Conservation (phyloP, 345 rosid genomes). For the Moricandia moricandioides region DNA sequence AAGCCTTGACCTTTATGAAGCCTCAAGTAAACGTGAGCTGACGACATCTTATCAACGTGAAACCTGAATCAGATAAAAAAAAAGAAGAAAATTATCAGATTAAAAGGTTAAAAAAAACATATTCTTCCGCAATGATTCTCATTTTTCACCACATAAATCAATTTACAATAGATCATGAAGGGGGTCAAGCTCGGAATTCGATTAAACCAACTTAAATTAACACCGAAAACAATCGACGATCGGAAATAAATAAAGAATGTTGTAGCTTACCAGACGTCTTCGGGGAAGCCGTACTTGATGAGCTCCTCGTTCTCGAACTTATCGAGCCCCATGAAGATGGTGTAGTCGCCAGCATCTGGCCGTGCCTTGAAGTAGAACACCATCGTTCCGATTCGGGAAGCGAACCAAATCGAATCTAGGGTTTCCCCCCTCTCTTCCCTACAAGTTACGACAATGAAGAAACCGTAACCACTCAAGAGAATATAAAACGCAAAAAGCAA, state of each 20-base stretch:
- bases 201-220: background rate
- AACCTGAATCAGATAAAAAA: conserved; percentile 55
- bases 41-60: conserved; percentile 98
- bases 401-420: conserved; percentile 36
- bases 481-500: background rate
- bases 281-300: conserved; percentile 94
- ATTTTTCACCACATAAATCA: background rate
- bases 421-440: conserved; percentile 31
- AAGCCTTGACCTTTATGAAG: conserved; percentile 81
- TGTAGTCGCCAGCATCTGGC: conserved; percentile 94
- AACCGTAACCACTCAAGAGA: conserved; percentile 30
- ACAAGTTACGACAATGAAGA: conserved; percentile 7
- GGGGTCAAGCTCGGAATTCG: conserved; percentile 3
- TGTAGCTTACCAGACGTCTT: conserved; percentile 75
- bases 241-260: background rate
- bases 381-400: conserved; percentile 44
- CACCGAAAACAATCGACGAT: background rate
- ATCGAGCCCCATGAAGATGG: conserved; percentile 98
- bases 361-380: conserved; percentile 96
- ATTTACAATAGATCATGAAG: conserved; percentile 5
- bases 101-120: background rate
- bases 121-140: background rate
- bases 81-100: background rate
- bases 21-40: conserved; percentile 95
- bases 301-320: conserved; percentile 99